Percentiles rank a stretch among this genome's conserved stretches.
Evolutionary conservation across 2,329 filamentous ascomycete species (phyloP).

Genomic region (Lomentospora prolificans): DNA sequence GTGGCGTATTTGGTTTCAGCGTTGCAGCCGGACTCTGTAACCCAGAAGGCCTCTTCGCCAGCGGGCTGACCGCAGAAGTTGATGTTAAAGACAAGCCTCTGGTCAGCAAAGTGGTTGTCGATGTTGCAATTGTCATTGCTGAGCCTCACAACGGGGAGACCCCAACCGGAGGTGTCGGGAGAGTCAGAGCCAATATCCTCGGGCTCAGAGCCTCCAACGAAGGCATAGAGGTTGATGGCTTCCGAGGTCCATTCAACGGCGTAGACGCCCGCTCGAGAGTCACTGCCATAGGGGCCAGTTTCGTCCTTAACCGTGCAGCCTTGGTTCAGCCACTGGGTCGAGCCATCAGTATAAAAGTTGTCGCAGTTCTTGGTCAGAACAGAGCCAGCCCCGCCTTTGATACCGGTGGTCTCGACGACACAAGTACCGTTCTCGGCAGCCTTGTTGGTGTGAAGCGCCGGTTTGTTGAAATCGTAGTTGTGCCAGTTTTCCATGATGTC

Average conservation of each 20-base stretch:
- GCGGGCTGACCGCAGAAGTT: slow-evolving; percentile 67
- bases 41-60: slow-evolving; percentile 23
- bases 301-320: slow-evolving; percentile 31
- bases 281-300: slow-evolving; percentile 26
- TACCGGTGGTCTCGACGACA: slow-evolving; percentile 17
- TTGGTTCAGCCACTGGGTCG: slow-evolving; percentile 24
- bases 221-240: slow-evolving; percentile 32
- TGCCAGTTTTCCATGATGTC: slow-evolving; percentile 62
- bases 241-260: slow-evolving; percentile 32
- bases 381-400: slow-evolving; percentile 17
- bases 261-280: slow-evolving; percentile 23
- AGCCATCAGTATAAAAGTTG: slow-evolving; percentile 24
- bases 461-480: slow-evolving; percentile 38
- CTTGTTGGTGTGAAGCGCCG: slow-evolving; percentile 47
- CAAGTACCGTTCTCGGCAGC: slow-evolving; percentile 23
- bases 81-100: slow-evolving; percentile 67
- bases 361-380: slow-evolving; percentile 29
- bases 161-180: slow-evolving; percentile 58
- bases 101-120: slow-evolving; percentile 48
- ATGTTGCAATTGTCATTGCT: slow-evolving; percentile 52
- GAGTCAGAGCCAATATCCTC: slow-evolving; percentile 24
- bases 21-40: slow-evolving; percentile 15
- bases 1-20: slow-evolving; percentile 15
- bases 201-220: slow-evolving; percentile 22
- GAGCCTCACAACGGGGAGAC: slow-evolving; percentile 51